Conservation (phyloP, 1,284 basidiomycete genomes). For the Trichosporon sp. region DNA sequence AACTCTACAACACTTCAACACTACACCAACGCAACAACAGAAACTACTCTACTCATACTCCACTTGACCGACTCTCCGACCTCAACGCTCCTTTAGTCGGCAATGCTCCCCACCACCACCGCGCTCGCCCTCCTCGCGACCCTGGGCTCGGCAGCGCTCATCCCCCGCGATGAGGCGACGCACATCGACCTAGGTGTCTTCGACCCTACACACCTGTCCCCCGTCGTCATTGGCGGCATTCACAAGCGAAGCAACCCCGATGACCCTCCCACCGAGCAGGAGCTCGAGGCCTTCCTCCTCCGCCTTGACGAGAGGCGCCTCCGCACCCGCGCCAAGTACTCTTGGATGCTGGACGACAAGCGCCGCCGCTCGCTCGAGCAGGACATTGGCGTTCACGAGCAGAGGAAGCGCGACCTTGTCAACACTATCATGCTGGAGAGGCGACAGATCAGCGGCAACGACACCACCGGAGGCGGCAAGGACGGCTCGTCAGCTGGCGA, state of each 20-base stretch:
- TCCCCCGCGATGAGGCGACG: neutral
- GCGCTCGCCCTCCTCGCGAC: neutral
- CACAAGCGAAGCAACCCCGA: neutral
- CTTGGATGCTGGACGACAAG: neutral
- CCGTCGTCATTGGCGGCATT: neutral
- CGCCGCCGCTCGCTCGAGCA: neutral
- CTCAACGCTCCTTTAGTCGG: neutral
- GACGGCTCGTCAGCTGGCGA: neutral
- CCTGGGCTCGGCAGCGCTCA: neutral
- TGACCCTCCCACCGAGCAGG: neutral
- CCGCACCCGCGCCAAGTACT: neutral
- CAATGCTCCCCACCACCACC: neutral
- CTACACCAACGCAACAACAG: too few species aligned
- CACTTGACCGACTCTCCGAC: neutral
- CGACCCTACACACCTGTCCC: neutral
- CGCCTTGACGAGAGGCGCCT: constrained; percentile 1
- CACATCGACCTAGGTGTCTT: neutral
- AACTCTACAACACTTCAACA: too few species aligned
- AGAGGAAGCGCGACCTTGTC: neutral
- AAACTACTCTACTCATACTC: too few species aligned
- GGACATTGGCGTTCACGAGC: neutral
- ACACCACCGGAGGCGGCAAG: neutral
- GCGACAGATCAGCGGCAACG: neutral
- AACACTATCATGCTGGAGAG: neutral
- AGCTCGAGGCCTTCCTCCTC: neutral